phyloP scores from a whole-genome alignment of 306 rosid genomes.

The Spatholobus suberectus region DNA sequence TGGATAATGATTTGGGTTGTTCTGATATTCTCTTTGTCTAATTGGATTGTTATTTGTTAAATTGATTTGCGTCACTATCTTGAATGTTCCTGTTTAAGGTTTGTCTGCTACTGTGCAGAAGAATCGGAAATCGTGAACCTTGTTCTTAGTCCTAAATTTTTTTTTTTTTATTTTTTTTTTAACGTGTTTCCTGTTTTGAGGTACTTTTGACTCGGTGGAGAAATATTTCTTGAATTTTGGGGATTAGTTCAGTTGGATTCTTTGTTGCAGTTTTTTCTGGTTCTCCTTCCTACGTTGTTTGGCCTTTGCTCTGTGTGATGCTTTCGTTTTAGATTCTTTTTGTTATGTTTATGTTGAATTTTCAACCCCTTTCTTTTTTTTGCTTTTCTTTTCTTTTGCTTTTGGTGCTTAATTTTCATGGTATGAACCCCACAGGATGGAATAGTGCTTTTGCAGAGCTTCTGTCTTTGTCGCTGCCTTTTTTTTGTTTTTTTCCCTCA shows the following conservation, averaged over 20 bases:
- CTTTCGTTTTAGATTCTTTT: not conserved
- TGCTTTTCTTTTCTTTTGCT: not conserved
- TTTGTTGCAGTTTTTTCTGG: not conserved
- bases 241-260: slow-evolving; percentile 26
- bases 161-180: not conserved
- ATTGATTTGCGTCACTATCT: slow-evolving; percentile 1
- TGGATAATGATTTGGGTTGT: not conserved
- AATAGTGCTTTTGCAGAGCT: not conserved
- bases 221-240: not conserved
- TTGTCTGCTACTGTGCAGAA: not conserved
- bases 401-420: slow-evolving; percentile 23
- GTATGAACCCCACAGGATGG: slow-evolving; percentile 1
- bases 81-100: not conserved
- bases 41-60: not conserved
- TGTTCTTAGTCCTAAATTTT: not conserved
- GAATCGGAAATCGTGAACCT: not conserved
- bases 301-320: not conserved
- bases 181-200: not conserved
- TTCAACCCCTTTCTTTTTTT: not conserved
- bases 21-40: slow-evolving; percentile 9
- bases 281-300: not conserved
- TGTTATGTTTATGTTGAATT: not conserved
- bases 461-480: not conserved
- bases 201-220: not conserved
- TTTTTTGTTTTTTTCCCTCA: not conserved